Evolutionary conservation across 306 rosid genomes (phyloP), one percentile per base, ranked within the genome.

Genomic region (Fagus sylvatica): DNA sequence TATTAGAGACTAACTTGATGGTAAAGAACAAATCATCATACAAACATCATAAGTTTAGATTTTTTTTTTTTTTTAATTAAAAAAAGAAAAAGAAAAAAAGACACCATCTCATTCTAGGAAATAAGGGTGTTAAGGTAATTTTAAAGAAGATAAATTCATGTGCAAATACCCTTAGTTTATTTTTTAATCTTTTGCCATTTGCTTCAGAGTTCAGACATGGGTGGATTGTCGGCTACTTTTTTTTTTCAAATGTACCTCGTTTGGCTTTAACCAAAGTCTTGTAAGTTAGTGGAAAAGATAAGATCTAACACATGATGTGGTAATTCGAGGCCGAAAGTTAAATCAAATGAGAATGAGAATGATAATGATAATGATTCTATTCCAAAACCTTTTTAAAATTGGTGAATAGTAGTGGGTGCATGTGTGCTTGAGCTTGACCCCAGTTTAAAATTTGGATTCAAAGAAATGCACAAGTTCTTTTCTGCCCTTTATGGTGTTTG

Each of bases 271-370:
- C 62, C 80, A 62, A 60, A 32, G 61, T 49, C 39, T 80, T 75
- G 84, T 70, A 22, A 55, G 73, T 61, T 80, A 69, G 17, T 75
- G 76, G 66, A 76, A 8, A 60, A 48, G 80, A 59, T 80, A 51
- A 59, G 80, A 80, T 80, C 73, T 19, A n/a, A 49, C 72, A 37
- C 73, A 51, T 60, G 76, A 61, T 3, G 40, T 42, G 7, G 79
- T 80, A 39, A 69, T 74, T 46, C 57, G 72, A 74, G 76, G 73
- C 61, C 30, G 33, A 75, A 43, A 66, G 71, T 80, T 37, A 56
- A 55, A 57, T 71, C 69, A 16, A 33, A 10, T 10, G 30, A 43
- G 76, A 57, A 68, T 56, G 51, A 46, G 15, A 46, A 46, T 11
- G 61, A 74, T 43, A 57, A 68, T 56, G 51, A 46, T 3, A 46